Evolutionary conservation across 75 land plant genomes (phyloP), one percentile per base, ranked within the genome.

Genomic region (Ceratopteris richardii): DNA sequence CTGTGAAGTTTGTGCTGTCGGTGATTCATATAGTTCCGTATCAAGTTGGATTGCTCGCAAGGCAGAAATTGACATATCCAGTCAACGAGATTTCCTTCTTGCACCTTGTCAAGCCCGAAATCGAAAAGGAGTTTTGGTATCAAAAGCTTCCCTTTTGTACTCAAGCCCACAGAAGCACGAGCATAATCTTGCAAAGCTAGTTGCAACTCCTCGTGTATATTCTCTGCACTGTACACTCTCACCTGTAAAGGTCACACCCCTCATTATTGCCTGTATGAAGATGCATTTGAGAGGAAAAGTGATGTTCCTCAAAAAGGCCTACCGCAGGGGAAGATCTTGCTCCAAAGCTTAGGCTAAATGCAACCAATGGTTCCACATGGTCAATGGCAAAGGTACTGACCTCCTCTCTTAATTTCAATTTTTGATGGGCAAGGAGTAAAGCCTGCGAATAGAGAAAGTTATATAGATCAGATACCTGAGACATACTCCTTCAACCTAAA

Each of bases 291-390:
- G n/a, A n/a, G n/a, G n/a, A n/a, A n/a, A n/a, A n/a, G n/a, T n/a
- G n/a, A 57, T 12, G n/a, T 10, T 29, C 1, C 9, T 65, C 17
- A 22, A 24, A 29, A 17, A 39, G 18, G 60, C 72, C 31, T 80
- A 90, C 96, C 70, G 87, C 87, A 25, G 92, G 91, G 12, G 87
- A 90, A 44, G 96, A 90, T 50, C 75, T 71, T 58, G 75, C 71
- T 48, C 96, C 96, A 75, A 77, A 74, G 69, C 90, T 89, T 13
- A 90, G 73, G 59, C 84, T 93, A 76, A 90, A 90, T 31, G 64
- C 53, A 31, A 82, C 74, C 26, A 80, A 81, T 20, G 96, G 83
- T 55, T 87, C 87, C 29, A 57, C 51, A 41, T 44, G 60, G 37
- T 70, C 77, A 29, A 87, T 66, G 9, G 77, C 76, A 68, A 69